These are phyloP conservation scores for Decorospora gaudefroyi DNA, from an alignment of 2,329 filamentous ascomycete species.

Conservation along the genomic window DNA sequence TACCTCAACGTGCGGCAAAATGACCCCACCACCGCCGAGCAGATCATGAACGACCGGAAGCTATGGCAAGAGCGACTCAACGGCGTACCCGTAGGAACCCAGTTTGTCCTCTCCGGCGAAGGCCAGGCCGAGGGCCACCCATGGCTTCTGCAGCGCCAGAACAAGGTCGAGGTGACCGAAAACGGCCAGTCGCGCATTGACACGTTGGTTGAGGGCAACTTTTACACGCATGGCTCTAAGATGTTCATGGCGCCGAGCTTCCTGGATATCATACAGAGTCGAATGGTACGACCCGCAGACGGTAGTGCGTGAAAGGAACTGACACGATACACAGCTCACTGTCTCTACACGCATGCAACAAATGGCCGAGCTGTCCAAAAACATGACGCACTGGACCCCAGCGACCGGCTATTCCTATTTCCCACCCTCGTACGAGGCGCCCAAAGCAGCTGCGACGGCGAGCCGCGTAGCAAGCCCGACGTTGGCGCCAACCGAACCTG, in stretches of 20 bases:
- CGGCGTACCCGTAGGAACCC: slow-evolving; percentile 57
- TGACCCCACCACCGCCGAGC: slow-evolving; percentile 50
- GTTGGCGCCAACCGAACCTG: slow-evolving; percentile 32
- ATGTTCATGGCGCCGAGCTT: slow-evolving; percentile 67
- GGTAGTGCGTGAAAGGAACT: slow-evolving; percentile 2
- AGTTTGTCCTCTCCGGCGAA: slow-evolving; percentile 64
- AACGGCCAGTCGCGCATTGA: slow-evolving; percentile 51
- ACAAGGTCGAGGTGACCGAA: slow-evolving; percentile 34
- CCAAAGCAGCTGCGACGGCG: slow-evolving; percentile 32
- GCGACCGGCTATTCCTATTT: slow-evolving; percentile 64
- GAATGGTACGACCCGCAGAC: slow-evolving; percentile 53
- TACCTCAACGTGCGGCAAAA: slow-evolving; percentile 57
- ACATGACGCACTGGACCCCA: slow-evolving; percentile 62
- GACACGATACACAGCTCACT: slow-evolving; percentile 52
- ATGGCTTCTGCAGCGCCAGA: slow-evolving; percentile 66
- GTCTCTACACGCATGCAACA: slow-evolving; percentile 61
- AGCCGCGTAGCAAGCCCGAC: slow-evolving; percentile 41
- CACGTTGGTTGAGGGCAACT: slow-evolving; percentile 60
- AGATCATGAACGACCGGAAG: slow-evolving; percentile 59
- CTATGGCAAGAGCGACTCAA: slow-evolving; percentile 60
- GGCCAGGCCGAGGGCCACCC: slow-evolving; percentile 58
- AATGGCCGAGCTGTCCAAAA: slow-evolving; percentile 58
- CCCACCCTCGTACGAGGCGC: slow-evolving; percentile 53
- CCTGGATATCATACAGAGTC: slow-evolving; percentile 60
- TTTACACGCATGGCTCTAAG: slow-evolving; percentile 64